Base-by-base conservation (phyloP, 805 yeast species). In the Myxozyma nipponensis region DNA sequence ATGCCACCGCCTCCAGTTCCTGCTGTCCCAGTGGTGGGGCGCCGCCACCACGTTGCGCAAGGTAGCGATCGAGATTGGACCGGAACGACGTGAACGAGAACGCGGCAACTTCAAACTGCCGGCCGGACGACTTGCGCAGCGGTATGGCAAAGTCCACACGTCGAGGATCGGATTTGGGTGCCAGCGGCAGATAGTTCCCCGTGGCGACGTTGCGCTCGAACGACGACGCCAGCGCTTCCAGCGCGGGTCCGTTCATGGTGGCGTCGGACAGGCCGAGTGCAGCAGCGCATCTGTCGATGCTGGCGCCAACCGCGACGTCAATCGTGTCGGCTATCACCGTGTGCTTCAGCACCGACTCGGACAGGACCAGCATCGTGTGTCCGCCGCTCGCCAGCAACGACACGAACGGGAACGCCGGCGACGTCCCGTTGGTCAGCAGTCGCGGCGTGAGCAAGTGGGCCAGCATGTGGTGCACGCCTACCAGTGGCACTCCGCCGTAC, bases 381-480 rank as follows among this genome's bases (percentile, higher is more conserved):
- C 98, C 98, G 0, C 98, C 98, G 61, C 95, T 84, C 17, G 82
- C 90, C 26, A 93, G 69, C 23, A 93, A 70, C 60, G 90, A 85
- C 15, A 87, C 59, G 57, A 85, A 87, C 1, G 84, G 90, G 41
- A 75, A 80, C 41, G 83, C 86, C 17, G 93, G 89, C 42, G 73
- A 83, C 56, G 48, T 21, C 0, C 77, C 80, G 43, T 71, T 71
- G 44, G 68, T 62, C 21, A 64, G 69, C 64, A 81, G 65, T 45
- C 89, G 66, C 1, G 89, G 81, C 0, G 86, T 73, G 25, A 93
- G 66, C 3, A 93, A 70, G 69, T 93, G 98, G 0, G 95, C 98
- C 43, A 91, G 72, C 98, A 93, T 91, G 63, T 93, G 98, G 65
- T 93, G 95, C 0, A 91, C 96, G 0, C 97, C 98, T 1, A 93